These are phyloP conservation scores for Paecilomyces niveus DNA, from an alignment of 2,329 filamentous ascomycete species.

Conservation along the genomic window DNA sequence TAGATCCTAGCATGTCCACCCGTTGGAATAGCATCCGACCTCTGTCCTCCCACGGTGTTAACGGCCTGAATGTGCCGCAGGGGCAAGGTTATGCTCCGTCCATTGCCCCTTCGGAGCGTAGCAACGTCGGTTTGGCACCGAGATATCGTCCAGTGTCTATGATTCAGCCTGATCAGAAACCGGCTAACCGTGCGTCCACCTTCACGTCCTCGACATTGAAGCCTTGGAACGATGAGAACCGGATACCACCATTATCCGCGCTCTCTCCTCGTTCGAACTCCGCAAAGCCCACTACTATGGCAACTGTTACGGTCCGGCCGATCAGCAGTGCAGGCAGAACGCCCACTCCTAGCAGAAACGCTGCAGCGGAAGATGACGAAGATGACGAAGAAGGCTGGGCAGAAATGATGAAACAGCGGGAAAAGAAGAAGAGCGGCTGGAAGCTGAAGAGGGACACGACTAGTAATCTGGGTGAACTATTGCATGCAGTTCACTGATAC, in stretches of 20 bases:
- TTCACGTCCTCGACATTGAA: constrained; percentile 27
- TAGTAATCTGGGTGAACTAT: constrained; percentile 27
- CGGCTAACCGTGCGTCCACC: constrained; percentile 20
- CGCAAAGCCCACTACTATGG: constrained; percentile 19
- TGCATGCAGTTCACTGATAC: constrained; percentile 28
- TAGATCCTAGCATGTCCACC: constrained; percentile 54
- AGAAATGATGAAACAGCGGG: constrained; percentile 44
- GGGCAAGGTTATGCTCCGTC: constrained; percentile 66
- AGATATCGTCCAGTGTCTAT: constrained; percentile 86
- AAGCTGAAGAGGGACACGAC: constrained; percentile 33
- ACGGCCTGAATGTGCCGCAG: constrained; percentile 16
- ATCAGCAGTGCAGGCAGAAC: constrained; percentile 17
- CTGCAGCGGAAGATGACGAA: constrained; percentile 32
- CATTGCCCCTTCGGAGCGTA: constrained; percentile 91
- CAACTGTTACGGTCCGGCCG: constrained; percentile 22
- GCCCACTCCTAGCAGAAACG: constrained; percentile 9
- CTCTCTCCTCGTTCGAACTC: constrained; percentile 16
- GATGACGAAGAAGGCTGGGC: constrained; percentile 45
- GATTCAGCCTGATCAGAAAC: constrained; percentile 33
- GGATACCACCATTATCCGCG: constrained; percentile 14
- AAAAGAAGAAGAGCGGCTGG: constrained; percentile 43
- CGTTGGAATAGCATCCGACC: constrained; percentile 28
- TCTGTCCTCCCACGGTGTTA: constrained; percentile 19
- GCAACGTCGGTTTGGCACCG: constrained; percentile 82
- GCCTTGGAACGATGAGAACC: constrained; percentile 31